Evolutionary conservation across 495 filamentous ascomycete species (phyloP), one percentile per base, ranked within the genome.

Genomic region (Aspergillus cristatus): DNA sequence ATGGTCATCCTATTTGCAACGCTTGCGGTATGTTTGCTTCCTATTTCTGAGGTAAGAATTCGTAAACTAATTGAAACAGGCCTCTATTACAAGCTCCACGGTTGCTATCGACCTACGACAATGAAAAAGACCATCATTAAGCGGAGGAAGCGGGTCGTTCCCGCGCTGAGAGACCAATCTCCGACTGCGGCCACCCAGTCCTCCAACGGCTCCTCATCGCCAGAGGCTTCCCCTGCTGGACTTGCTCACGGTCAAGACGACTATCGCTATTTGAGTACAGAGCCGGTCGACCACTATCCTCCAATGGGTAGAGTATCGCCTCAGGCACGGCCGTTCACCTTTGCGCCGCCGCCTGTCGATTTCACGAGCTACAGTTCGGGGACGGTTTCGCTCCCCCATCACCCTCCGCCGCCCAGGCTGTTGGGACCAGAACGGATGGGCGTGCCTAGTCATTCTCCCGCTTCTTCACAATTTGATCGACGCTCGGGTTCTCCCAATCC

Each of bases 91-190:
- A 98, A 97, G 57, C 78, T 98, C 1, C 91, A 98, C 53, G 88
- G 89, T 37, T 79, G 84, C 34, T 90, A 94, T 62, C 76, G 91
- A 20, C 91, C 91, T 6, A 83, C 87, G 10, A 83, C 83, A 1
- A 97, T 98, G 93, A 98, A 98, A 61, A 97, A 95, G 62, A 81
- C 83, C 0, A 79, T 91, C 36, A 98, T 98, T 57, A 97, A 97
- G 62, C 77, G 91, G 29, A 79, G 91, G 41, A 98, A 97, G 65
- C 82, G 91, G 14, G 88, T 98, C 12, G 86, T 98, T 29, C 90
- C 91, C 14, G 87, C 84, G 13, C 60, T 74, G 31, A 74, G 81
- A 43, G 80, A 76, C 40, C 56, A 67, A 28, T 66, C 64, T 29
- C 58, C 63, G 28, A 63, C 65, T 11, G 60, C 46, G 11, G 51